These are phyloP conservation scores for Rheum nobile DNA, from an alignment of 148 eudicot genomes.

Conservation along the genomic window DNA sequence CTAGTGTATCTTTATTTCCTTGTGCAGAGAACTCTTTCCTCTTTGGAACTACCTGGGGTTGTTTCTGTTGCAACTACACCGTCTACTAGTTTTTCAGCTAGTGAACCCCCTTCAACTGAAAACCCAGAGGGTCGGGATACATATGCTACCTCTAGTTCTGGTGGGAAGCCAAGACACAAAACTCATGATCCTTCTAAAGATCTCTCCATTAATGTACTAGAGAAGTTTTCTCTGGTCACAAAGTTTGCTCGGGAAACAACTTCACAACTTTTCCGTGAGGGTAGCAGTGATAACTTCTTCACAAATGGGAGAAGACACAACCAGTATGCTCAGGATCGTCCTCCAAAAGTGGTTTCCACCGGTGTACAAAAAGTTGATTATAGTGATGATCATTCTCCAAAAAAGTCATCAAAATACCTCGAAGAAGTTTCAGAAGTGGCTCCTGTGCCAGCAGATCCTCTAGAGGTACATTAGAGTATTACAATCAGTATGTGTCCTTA, in stretches of 20 bases:
- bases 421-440: conserved; percentile 28
- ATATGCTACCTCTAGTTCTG: conserved; percentile 26
- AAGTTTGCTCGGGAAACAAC: conserved; percentile 98
- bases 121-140: conserved; percentile 24
- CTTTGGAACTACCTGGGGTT: conserved; percentile 82
- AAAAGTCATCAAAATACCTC: conserved; percentile 21
- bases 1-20: conserved; percentile 1
- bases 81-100: conserved; percentile 30
- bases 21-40: conserved; percentile 79
- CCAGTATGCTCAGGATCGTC: conserved; percentile 30
- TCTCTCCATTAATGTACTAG: conserved; percentile 83
- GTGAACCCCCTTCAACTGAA: conserved; percentile 26
- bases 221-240: conserved; percentile 94
- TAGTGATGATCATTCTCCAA: conserved; percentile 25
- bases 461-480: conserved; percentile 53
- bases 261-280: conserved; percentile 78
- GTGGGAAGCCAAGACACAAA: conserved; percentile 56
- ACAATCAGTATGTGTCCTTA: not conserved
- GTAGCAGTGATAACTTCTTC: conserved; percentile 32
- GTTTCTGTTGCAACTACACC: conserved; percentile 43
- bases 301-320: conserved; percentile 39
- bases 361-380: conserved; percentile 27
- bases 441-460: conserved; percentile 59
- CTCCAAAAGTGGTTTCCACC: conserved; percentile 18
- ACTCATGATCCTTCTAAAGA: conserved; percentile 79